Base-by-base conservation (phyloP, 78 protist species). In the Dictyostelium firmibasis region DNA sequence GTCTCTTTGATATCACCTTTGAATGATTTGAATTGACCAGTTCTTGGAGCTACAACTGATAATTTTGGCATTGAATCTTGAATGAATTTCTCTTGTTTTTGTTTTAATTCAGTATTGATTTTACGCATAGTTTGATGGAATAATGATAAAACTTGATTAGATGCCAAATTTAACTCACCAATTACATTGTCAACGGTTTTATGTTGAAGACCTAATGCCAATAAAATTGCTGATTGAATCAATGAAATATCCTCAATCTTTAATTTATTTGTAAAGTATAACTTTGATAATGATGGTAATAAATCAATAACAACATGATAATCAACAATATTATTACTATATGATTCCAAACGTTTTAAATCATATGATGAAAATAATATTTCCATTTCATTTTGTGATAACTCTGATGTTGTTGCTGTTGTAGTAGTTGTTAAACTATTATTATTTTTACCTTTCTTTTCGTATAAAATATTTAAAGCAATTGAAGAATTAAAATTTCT, bases 151-250 rank as follows among this genome's bases (percentile, higher is more conserved):
- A 96, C 50, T 69, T 96, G 97, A 35, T 78, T 79, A 10, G 36
- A 29, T 31, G 33, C 60, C 16, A 96, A 36, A n/a, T 75, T 62
- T 29, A 96, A 81, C 53, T 85, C 97, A 36, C 8, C 13, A 4
- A 38, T 75, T 13, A 96, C 10, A 20, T 96, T 89, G 13, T 98
- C 98, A 41, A 98, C 36, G 4, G 81, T 36, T 67, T 87, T 44
- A 87, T 92, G 95, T 88, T 99, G 99, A 38, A 98, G 95, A 0
- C 99, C 99, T 1, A 99, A 2, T 0, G 95, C 98, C 33, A 98
- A 62, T 31, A 99, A 76, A 13, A 98, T 91, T 3, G 98, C 98
- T 7, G 95, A 69, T 94, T 98, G 99, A 62, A 95, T 53, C 8
- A 76, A 60, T 8, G 98, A 83, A 13, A 82, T 60, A 60, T 82